Base-by-base conservation (phyloP, 2,329 filamentous ascomycete species). In the Aspergillus quadrilineatus region DNA sequence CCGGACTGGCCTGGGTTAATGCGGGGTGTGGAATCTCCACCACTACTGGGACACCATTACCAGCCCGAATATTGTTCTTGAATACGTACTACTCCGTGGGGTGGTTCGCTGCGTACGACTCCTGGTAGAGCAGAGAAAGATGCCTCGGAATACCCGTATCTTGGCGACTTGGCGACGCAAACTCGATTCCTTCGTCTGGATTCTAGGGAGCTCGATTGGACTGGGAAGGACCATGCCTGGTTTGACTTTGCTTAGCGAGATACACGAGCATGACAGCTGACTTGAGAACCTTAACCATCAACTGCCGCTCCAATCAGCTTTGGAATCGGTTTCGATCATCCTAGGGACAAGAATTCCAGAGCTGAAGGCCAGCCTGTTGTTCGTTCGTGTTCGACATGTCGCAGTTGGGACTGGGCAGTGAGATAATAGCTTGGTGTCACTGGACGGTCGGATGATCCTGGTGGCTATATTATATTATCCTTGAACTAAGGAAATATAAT, bases 341-440 rank as follows among this genome's bases (percentile, higher is more conserved):
- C 47, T 39, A 50, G 47, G 47, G 47, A 50, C 47, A 50, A 50
- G 47, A 29, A 28, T 45, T 45, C 17, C 42, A 44, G 26, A 22
- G 32, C 46, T 37, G 32, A 49, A 17, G 37, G 46, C 46, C 34
- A 32, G 12, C 4, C 26, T 46, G 43, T 22, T 26, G 17, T 26
- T 44, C n/a, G 43, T 34, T 17, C 9, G 30, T 26, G 15, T 36
- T 37, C 32, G 45, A 15, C 30, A 36, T 48, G 4, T 39, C 7
- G 22, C n/a, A n/a, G 28, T 30, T 17, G 37, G 3, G 22, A 22
- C 22, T 22, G 22, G 22, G 22, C 22, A 22, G 22, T 22, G 22
- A 22, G 22, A 4, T 22, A 22, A 22, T 22, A 22, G 22, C 22
- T 22, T 3, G 22, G 3, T 22, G 22, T 22, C 22, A 22, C 22